Conservation (phyloP, 2,329 filamentous ascomycete genomes). For the Botrytis paeoniae region DNA sequence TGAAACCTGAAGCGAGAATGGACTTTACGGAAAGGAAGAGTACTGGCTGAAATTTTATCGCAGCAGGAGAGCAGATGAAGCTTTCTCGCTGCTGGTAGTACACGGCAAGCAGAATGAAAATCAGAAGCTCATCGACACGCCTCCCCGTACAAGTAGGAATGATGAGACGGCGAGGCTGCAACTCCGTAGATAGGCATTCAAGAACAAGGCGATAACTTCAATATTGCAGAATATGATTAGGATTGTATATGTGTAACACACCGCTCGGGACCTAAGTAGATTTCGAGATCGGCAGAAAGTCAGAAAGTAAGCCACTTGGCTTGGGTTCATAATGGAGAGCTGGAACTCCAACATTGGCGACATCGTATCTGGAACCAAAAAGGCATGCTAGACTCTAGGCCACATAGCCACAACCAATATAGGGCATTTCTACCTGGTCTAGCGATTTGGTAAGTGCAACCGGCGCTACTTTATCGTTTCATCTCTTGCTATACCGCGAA, state of each 20-base stretch:
- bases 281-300: neutral
- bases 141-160: too few relatives aligned
- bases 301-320: neutral
- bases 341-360: neutral
- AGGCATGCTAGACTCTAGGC: neutral
- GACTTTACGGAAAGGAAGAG: neutral
- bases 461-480: neutral
- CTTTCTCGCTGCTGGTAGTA: neutral
- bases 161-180: neutral
- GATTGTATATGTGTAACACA: neutral
- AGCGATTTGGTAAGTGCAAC: neutral
- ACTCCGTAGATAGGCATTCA: neutral
- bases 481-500: neutral
- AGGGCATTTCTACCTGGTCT: neutral
- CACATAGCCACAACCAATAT: neutral
- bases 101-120: neutral
- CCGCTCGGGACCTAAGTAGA: neutral
- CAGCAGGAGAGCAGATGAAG: too few relatives aligned
- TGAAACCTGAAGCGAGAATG: neutral
- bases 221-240: neutral
- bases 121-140: neutral
- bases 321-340: neutral
- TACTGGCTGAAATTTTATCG: neutral
- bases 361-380: neutral
- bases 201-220: neutral